Percentiles rank a stretch among this genome's conserved stretches.
These are phyloP conservation scores for Scheffersomyces quercinus DNA, from an alignment of 1,139 yeast species.

Conservation along the genomic window DNA sequence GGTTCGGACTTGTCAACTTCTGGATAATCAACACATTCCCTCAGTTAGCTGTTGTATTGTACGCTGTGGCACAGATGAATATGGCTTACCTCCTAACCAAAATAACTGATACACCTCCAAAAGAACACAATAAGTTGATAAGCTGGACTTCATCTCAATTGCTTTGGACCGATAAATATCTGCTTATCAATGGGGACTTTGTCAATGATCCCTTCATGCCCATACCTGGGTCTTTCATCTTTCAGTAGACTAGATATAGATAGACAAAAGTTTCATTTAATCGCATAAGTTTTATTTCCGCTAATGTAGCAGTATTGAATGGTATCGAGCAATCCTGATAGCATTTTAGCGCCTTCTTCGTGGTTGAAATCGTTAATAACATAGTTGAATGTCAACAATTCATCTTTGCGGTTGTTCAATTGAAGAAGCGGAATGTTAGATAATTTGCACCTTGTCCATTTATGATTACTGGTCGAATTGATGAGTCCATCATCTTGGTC, in stretches of 20 bases:
- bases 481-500: constrained; percentile 16
- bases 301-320: constrained; percentile 33
- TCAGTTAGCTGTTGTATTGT: constrained; percentile 47
- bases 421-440: constrained; percentile 41
- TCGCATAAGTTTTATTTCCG: constrained; percentile 28
- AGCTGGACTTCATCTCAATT: constrained; percentile 36
- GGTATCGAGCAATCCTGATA: constrained; percentile 16
- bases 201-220: constrained; percentile 20
- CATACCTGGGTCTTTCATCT: constrained; percentile 18
- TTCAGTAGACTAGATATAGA: constrained; percentile 4
- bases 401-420: constrained; percentile 35
- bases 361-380: constrained; percentile 14
- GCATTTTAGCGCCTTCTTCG: constrained; percentile 14
- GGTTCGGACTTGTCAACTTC: constrained; percentile 56
- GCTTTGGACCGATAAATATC: constrained; percentile 26
- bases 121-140: constrained; percentile 18
- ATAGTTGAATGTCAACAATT: constrained; percentile 33
- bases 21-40: constrained; percentile 43
- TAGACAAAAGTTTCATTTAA: constrained; percentile 7
- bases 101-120: constrained; percentile 54
- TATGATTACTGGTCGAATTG: constrained; percentile 32
- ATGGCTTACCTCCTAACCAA: constrained; percentile 57
- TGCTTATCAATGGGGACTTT: constrained; percentile 15
- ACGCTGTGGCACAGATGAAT: constrained; percentile 56
- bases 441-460: constrained; percentile 40